Evolutionary conservation across 2,329 filamentous ascomycete species (phyloP).

Genomic region (Colletotrichum sp.): DNA sequence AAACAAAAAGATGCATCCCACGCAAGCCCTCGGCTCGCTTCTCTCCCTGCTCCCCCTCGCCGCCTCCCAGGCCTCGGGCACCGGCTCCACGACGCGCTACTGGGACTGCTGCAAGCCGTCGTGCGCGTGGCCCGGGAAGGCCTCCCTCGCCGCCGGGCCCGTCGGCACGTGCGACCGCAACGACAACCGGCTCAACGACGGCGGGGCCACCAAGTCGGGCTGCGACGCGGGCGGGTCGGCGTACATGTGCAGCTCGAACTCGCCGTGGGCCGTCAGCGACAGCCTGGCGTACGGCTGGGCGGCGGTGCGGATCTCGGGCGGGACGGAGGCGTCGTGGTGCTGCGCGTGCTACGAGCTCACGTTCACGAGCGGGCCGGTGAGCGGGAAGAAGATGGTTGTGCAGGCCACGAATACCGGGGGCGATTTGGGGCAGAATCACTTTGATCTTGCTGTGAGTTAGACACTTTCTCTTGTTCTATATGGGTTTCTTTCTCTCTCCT

Average conservation of each 20-base stretch:
- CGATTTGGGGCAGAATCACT: constrained; percentile 59
- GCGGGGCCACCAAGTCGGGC: constrained; percentile 32
- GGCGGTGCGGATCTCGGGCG: constrained; percentile 50
- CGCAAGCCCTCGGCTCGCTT: constrained; percentile 21
- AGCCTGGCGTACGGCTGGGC: constrained; percentile 59
- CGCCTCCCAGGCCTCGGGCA: constrained; percentile 27
- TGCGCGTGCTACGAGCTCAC: constrained; percentile 65
- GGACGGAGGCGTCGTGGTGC: constrained; percentile 51
- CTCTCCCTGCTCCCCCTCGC: constrained; percentile 22
- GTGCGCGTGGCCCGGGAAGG: constrained; percentile 59
- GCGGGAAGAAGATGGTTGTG: constrained; percentile 64
- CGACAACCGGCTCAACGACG: constrained; percentile 52
- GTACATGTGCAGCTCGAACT: constrained; percentile 58
- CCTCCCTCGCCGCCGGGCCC: constrained; percentile 36
- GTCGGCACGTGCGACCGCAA: constrained; percentile 52
- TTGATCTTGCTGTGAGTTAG: constrained; percentile 51
- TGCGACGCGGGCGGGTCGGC: constrained; percentile 50
- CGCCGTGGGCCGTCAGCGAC: constrained; percentile 56
- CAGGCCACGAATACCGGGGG: constrained; percentile 65
- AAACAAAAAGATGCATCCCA: not conserved
- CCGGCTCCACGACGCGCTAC: constrained; percentile 38
- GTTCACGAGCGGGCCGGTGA: constrained; percentile 58
- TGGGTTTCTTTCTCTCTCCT: not conserved
- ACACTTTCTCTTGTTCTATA: not conserved
- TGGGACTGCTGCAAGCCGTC: constrained; percentile 66